Percentiles rank a stretch among this genome's conserved stretches.
Evolutionary conservation across 2,329 filamentous ascomycete genomes (phyloP).

Genomic region (Claviceps citrina): DNA sequence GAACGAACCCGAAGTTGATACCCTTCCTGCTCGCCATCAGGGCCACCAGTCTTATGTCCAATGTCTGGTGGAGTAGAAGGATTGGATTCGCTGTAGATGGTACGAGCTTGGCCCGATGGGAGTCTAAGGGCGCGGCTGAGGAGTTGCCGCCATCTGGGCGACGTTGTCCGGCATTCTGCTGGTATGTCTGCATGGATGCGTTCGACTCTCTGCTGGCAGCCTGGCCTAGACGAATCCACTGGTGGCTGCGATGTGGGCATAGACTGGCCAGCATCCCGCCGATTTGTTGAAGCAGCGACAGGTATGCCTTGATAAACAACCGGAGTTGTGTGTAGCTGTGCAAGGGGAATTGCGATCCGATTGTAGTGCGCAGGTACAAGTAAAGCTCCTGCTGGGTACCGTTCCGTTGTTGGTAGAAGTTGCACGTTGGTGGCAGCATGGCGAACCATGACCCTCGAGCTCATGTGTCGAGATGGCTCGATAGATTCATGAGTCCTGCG

Average conservation of each 20-base stretch:
- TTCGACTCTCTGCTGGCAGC: neutral
- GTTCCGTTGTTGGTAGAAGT: neutral
- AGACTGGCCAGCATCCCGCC: neutral
- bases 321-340: neutral
- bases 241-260: neutral
- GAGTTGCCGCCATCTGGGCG: constrained; percentile 14
- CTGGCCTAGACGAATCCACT: neutral
- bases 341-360: neutral
- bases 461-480: neutral
- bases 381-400: neutral
- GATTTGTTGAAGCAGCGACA: neutral
- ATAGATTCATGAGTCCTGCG: neutral
- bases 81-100: constrained; percentile 17
- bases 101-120: constrained; percentile 21
- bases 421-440: neutral
- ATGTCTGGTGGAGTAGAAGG: constrained; percentile 6
- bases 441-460: neutral
- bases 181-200: neutral
- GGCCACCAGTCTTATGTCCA: neutral
- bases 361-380: neutral
- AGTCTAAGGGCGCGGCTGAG: constrained; percentile 14
- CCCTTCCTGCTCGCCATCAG: neutral
- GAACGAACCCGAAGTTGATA: neutral
- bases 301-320: constrained; percentile 1
- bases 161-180: constrained; percentile 4